These are phyloP conservation scores for Nigrograna mackinnonii DNA, from an alignment of 2,329 filamentous ascomycete genomes.

Conservation along the genomic window DNA sequence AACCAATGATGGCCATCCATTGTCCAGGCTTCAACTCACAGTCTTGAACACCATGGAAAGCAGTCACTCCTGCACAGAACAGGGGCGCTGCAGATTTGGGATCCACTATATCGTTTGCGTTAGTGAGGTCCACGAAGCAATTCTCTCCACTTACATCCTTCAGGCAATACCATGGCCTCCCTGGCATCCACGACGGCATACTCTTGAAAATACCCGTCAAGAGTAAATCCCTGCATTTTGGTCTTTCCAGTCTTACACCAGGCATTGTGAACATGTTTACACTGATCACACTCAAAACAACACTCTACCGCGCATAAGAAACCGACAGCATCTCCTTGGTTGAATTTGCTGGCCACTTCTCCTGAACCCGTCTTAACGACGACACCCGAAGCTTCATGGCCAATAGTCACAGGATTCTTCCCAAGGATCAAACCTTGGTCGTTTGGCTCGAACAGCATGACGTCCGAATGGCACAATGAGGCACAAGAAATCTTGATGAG, in stretches of 20 bases:
- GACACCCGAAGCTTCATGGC: conserved; percentile 35
- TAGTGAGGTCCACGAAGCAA: not conserved
- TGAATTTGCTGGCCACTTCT: conserved; percentile 28
- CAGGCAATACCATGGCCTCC: conserved; percentile 29
- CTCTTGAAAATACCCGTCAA: conserved; percentile 34
- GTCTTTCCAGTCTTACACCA: conserved; percentile 32
- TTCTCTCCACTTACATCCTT: conserved; percentile 23
- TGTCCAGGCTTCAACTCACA: conserved; percentile 28
- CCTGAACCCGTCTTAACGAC: conserved; percentile 28
- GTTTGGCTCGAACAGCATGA: conserved; percentile 41
- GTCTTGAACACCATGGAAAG: conserved; percentile 32
- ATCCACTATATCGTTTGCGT: conserved; percentile 19
- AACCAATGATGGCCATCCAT: conserved; percentile 33
- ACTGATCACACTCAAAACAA: conserved; percentile 34
- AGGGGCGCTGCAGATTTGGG: conserved; percentile 28
- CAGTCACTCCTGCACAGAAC: conserved; percentile 36
- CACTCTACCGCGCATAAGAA: conserved; percentile 37
- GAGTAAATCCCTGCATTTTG: conserved; percentile 32
- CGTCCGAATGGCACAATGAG: conserved; percentile 45
- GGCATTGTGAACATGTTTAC: conserved; percentile 30
- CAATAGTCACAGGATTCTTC: conserved; percentile 35
- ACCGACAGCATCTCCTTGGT: conserved; percentile 33
- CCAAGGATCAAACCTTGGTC: conserved; percentile 35
- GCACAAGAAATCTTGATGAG: conserved; percentile 44
- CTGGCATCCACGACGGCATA: conserved; percentile 34